A percentile compares a stretch with the other conserved stretches of the same genome.
These are phyloP conservation scores for Leishmania tropica DNA, from an alignment of 208 protist genomes.

Conservation along the genomic window DNA sequence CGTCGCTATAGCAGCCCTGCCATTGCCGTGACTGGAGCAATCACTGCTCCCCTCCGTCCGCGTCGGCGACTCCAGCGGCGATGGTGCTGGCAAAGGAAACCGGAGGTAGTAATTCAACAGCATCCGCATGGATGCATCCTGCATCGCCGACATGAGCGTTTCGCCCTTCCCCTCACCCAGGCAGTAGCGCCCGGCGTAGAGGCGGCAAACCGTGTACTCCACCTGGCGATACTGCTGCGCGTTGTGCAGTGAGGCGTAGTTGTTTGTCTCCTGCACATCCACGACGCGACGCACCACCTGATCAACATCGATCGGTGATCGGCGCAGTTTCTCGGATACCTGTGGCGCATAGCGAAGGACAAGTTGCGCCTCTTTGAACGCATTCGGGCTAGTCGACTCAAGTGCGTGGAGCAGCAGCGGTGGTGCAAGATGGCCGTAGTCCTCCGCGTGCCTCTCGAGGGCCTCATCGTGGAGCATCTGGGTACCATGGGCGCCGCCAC, in stretches of 20 bases:
- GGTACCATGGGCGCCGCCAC: conserved; percentile 73
- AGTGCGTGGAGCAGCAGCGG: conserved; percentile 71
- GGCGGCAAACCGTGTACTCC: conserved; percentile 81
- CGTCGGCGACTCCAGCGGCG: conserved; percentile 2
- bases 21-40: background rate
- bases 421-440: conserved; percentile 43
- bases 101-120: conserved; percentile 82
- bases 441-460: conserved; percentile 47
- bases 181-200: conserved; percentile 69
- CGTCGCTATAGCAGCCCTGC: background rate
- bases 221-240: conserved; percentile 83
- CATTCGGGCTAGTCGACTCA: conserved; percentile 45
- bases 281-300: conserved; percentile 74
- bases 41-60: background rate
- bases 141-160: conserved; percentile 80
- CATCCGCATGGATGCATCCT: conserved; percentile 79
- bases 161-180: conserved; percentile 90
- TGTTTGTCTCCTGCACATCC: conserved; percentile 90
- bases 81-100: background rate
- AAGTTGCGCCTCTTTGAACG: conserved; percentile 88
- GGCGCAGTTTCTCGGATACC: conserved; percentile 46
- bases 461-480: conserved; percentile 71
- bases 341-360: conserved; percentile 81
- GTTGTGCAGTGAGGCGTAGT: conserved; percentile 67
- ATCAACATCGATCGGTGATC: conserved; percentile 80